phyloP scores from a whole-genome alignment of 2,329 filamentous ascomycete species.

The Dothideomycetes sp. region DNA sequence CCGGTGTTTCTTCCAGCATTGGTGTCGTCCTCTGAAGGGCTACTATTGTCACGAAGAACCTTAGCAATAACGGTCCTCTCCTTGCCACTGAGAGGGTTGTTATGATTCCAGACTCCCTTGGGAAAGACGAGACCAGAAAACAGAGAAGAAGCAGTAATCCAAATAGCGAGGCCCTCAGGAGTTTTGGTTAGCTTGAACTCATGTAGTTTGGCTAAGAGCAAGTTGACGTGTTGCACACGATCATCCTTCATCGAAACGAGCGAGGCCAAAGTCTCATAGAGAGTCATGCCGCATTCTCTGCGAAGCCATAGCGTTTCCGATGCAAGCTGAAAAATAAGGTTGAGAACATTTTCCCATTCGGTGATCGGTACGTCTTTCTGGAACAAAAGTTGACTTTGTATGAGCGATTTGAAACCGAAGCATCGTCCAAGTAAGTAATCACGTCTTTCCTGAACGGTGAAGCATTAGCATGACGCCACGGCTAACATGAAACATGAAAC shows the following conservation, averaged over 20 bases:
- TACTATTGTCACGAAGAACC: conserved; percentile 65
- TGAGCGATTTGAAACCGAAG: conserved; percentile 77
- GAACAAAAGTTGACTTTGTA: conserved; percentile 67
- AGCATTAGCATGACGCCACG: conserved; percentile 18
- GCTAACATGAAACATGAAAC: not conserved
- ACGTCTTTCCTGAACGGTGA: conserved; percentile 57
- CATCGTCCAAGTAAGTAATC: conserved; percentile 77
- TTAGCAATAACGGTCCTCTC: conserved; percentile 60
- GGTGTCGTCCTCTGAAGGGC: conserved; percentile 30
- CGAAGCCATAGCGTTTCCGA: conserved; percentile 81
- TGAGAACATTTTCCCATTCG: conserved; percentile 57
- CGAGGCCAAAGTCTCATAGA: conserved; percentile 54
- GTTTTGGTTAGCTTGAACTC: conserved; percentile 58
- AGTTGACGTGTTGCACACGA: conserved; percentile 5
- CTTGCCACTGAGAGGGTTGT: conserved; percentile 60
- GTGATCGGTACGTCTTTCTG: conserved; percentile 39
- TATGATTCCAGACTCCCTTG: conserved; percentile 59
- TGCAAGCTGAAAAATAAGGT: conserved; percentile 61
- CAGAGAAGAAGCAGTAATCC: conserved; percentile 57
- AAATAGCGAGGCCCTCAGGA: conserved; percentile 80
- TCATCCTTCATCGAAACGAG: conserved; percentile 6
- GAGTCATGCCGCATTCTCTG: conserved; percentile 74
- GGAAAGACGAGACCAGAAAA: conserved; percentile 55
- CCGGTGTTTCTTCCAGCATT: conserved; percentile 40
- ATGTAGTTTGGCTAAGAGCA: conserved; percentile 16